Evolutionary conservation across 2,329 filamentous ascomycete species (phyloP), one percentile per base, ranked within the genome.

Genomic region (Colletotrichum camelliae): DNA sequence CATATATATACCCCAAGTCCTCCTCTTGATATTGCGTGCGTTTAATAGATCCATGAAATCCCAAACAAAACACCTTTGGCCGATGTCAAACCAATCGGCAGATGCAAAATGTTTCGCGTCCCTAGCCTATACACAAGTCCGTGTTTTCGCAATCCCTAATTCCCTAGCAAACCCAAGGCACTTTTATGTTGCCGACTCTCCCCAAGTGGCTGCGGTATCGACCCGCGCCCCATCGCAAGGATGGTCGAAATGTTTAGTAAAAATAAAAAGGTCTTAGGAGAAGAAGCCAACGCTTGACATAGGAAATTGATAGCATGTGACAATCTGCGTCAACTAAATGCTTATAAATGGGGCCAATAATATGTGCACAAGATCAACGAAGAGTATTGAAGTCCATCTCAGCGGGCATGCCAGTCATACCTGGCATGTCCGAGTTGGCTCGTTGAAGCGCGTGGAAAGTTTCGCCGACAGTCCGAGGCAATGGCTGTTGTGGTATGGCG

Each of bases 381-480:
- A 78, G 64, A 8, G 70, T 66, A 9, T 70, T 70, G 35, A 77
- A 78, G 37, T 78, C 76, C 76, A 78, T 78, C 27, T 77, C 77
- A 9, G 65, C 27, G 4, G 24, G 33, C 62, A 78, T 77, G 57
- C 76, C 62, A 9, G 76, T 67, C 61, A 78, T 67, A 37, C 69
- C 73, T 3, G 73, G 74, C 52, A 76, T 83, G 57, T 88, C 87
- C 1, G 86, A 83, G 68, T 85, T 86, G 13, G 85, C 84, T 52
- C 88, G 83, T 72, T 89, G 88, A 4, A 90, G 78, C 2, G 86
- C 85, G 31, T 90, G 88, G 67, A 89, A 91, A 66, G 43, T 52
- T 52, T 89, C 88, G 4, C 85, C 86, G 1, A 89, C 85, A 2
- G 87, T 87, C 62, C 86, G 84, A 3, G 83, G 82, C 72, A 88